phyloP scores from a whole-genome alignment of 768 basidiomycete species.

The Agrocybe praecox region DNA sequence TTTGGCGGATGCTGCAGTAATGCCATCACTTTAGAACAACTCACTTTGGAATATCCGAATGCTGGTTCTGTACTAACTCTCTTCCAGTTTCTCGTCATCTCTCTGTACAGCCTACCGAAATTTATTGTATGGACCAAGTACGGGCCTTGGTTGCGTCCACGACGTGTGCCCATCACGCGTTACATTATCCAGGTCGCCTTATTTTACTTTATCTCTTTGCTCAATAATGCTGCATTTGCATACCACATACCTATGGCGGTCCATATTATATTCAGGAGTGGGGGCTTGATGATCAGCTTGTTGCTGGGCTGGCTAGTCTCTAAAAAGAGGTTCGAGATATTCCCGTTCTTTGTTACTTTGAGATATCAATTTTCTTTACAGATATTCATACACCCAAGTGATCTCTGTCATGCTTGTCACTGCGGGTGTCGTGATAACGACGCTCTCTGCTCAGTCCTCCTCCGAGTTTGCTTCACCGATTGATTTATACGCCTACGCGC shows the following conservation, averaged over 20 bases:
- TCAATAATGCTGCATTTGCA: slow-evolving; percentile 93
- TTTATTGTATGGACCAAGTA: slow-evolving; percentile 55
- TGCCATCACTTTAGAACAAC: slow-evolving; percentile 74
- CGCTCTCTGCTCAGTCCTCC: slow-evolving; percentile 67
- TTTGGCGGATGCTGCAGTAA: slow-evolving; percentile 96
- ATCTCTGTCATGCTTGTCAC: slow-evolving; percentile 82
- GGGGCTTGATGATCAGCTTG: slow-evolving; percentile 85
- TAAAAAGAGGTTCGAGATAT: slow-evolving; percentile 55
- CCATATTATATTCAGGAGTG: slow-evolving; percentile 93
- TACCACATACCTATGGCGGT: slow-evolving; percentile 88
- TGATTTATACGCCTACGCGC: slow-evolving; percentile 51
- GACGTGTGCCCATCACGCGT: slow-evolving; percentile 68
- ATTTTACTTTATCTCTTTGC: slow-evolving; percentile 75
- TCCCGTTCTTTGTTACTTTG: background rate
- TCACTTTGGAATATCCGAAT: slow-evolving; percentile 68
- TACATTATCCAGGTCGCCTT: slow-evolving; percentile 83
- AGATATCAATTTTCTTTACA: slow-evolving; percentile 4
- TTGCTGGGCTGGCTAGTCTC: slow-evolving; percentile 71
- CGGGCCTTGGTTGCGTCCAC: slow-evolving; percentile 59
- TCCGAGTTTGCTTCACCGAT: slow-evolving; percentile 15
- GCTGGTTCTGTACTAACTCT: slow-evolving; percentile 86
- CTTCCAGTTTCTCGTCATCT: slow-evolving; percentile 80
- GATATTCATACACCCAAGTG: slow-evolving; percentile 49
- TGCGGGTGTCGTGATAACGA: slow-evolving; percentile 76
- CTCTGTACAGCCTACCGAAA: slow-evolving; percentile 69